phyloP scores from a whole-genome alignment of 179 eudicot genomes.

The Camellia oleifera region DNA sequence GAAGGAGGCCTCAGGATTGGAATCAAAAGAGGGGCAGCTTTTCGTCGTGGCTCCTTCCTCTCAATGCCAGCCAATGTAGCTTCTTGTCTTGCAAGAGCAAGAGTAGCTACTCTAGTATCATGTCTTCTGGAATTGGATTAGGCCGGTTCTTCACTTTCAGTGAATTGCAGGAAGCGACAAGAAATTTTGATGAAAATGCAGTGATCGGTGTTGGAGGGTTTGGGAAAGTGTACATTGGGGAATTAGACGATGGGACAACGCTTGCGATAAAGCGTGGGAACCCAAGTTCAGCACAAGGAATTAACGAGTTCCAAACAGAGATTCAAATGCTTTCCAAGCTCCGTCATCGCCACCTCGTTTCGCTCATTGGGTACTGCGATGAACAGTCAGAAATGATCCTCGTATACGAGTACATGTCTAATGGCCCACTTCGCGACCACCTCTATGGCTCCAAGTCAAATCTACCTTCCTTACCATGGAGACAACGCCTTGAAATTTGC shows the following conservation, averaged over 20 bases:
- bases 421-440: constrained; percentile 91
- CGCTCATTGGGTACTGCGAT: constrained; percentile 86
- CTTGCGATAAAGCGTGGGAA: constrained; percentile 81
- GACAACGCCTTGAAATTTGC: constrained; percentile 84
- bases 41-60: constrained; percentile 86
- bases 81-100: constrained; percentile 57
- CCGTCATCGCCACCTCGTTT: constrained; percentile 84
- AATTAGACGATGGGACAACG: constrained; percentile 58
- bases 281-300: constrained; percentile 85
- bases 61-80: constrained; percentile 49
- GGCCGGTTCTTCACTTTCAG: constrained; percentile 60
- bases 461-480: constrained; percentile 38
- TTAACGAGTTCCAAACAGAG: constrained; percentile 83
- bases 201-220: constrained; percentile 92
- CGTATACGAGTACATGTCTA: constrained; percentile 86
- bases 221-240: constrained; percentile 84
- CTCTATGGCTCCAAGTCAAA: constrained; percentile 49
- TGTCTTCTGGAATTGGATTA: constrained; percentile 52
- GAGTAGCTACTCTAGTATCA: constrained; percentile 37
- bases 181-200: constrained; percentile 62
- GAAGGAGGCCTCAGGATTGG: constrained; percentile 59
- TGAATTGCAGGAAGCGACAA: constrained; percentile 62
- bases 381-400: constrained; percentile 85
- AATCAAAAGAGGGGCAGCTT: constrained; percentile 51
- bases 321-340: constrained; percentile 85